Evolutionary conservation across 2,329 filamentous ascomycete species (phyloP).

Genomic region (Calonectria hawksworthii): DNA sequence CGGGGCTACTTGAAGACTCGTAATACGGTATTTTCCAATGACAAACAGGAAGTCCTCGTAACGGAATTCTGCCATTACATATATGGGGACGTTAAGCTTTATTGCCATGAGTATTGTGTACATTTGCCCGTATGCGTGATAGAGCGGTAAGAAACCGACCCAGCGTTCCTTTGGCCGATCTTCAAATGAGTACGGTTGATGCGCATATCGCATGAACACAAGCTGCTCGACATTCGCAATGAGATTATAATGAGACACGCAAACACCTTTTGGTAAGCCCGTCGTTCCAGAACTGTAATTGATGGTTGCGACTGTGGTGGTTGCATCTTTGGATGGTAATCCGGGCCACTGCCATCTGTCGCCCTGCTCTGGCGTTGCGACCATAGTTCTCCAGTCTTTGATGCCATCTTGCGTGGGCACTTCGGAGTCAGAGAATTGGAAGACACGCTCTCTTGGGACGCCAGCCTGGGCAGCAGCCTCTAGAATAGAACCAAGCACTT

Average conservation of each 20-base stretch:
- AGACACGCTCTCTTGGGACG: conserved; percentile 59
- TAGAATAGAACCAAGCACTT: conserved; percentile 58
- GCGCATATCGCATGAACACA: conserved; percentile 59
- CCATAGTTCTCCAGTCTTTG: conserved; percentile 57
- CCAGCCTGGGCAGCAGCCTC: conserved; percentile 57
- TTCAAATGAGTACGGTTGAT: conserved; percentile 52
- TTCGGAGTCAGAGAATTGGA: conserved; percentile 61
- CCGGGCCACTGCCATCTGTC: conserved; percentile 57
- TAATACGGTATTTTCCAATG: conserved; percentile 67
- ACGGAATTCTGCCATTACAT: conserved; percentile 70
- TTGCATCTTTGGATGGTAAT: conserved; percentile 53
- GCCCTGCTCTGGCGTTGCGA: conserved; percentile 50
- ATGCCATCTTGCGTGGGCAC: conserved; percentile 50
- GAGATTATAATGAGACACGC: conserved; percentile 63
- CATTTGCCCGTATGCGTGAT: conserved; percentile 72
- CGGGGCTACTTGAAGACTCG: conserved; percentile 66
- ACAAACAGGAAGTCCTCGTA: conserved; percentile 66
- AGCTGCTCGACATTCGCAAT: conserved; percentile 65
- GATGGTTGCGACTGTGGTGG: conserved; percentile 56
- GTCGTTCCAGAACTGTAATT: conserved; percentile 68
- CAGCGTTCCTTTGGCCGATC: conserved; percentile 60
- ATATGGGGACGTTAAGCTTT: conserved; percentile 61
- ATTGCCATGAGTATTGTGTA: conserved; percentile 63
- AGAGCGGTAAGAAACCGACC: conserved; percentile 76
- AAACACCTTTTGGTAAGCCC: conserved; percentile 65